A percentile compares a stretch with the other conserved stretches of the same genome.
Evolutionary conservation across 2,329 filamentous ascomycete genomes (phyloP).

Genomic region (Phaeosphaeriaceae sp.): DNA sequence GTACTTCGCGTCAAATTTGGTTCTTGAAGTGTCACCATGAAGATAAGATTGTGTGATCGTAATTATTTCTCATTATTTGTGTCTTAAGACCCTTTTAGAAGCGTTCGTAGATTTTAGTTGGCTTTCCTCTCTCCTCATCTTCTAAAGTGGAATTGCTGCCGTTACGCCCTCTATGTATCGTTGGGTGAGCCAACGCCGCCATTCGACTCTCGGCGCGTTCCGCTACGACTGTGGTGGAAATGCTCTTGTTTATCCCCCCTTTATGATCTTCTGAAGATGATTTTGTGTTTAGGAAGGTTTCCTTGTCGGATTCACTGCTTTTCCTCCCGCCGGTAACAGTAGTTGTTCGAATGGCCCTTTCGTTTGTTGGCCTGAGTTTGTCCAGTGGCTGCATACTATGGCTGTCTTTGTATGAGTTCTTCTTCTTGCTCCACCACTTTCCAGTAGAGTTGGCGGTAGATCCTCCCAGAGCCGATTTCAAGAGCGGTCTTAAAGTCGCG

Average conservation of each 20-base stretch:
- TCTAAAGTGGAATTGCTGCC: not conserved
- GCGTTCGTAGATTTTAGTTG: not conserved
- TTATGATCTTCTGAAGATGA: slow-evolving; percentile 11
- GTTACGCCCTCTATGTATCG: not conserved
- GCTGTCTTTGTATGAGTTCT: slow-evolving; percentile 11
- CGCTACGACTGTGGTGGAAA: slow-evolving; percentile 2
- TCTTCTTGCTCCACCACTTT: slow-evolving; percentile 4
- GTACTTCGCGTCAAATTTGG: too few relatives aligned
- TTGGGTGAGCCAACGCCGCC: not conserved
- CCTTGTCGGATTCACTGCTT: slow-evolving; percentile 30
- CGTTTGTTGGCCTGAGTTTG: slow-evolving; percentile 22
- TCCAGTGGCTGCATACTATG: slow-evolving; percentile 17
- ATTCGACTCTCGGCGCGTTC: not conserved
- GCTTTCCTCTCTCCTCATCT: not conserved
- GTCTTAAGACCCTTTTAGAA: not conserved
- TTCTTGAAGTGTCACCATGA: not conserved
- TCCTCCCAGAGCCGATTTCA: slow-evolving; percentile 12
- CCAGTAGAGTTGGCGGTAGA: not conserved
- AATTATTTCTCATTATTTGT: not conserved
- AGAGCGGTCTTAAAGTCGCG: slow-evolving; percentile 34
- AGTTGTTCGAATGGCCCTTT: slow-evolving; percentile 26
- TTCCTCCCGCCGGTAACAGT: slow-evolving; percentile 26
- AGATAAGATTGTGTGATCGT: not conserved
- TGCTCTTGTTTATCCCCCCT: slow-evolving; percentile 2
- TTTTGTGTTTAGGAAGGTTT: slow-evolving; percentile 21